Conservation (phyloP, 2,329 filamentous ascomycete genomes). For the Akanthomyces lecanii region DNA sequence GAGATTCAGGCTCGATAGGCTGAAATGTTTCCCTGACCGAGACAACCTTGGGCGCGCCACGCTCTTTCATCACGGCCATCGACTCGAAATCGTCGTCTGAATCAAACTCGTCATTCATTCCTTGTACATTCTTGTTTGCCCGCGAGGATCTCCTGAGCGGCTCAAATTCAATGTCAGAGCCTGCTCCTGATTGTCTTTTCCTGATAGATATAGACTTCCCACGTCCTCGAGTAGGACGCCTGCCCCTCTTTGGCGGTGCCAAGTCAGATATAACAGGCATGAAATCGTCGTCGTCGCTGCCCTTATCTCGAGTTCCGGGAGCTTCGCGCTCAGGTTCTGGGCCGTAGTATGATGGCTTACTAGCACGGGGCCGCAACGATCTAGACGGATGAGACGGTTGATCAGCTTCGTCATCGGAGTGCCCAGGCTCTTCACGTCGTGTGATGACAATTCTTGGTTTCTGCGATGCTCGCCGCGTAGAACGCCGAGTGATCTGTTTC, state of each 20-base stretch:
- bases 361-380: conserved; percentile 25
- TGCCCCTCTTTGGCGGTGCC: conserved; percentile 22
- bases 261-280: conserved; percentile 37
- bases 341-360: conserved; percentile 17
- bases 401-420: conserved; percentile 2
- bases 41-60: conserved; percentile 48
- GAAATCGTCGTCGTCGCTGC: conserved; percentile 32
- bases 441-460: conserved; percentile 14
- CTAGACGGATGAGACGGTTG: not conserved
- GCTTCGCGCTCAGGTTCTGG: not conserved
- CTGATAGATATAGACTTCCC: not conserved
- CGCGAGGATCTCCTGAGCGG: conserved; percentile 46
- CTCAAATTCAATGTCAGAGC: conserved; percentile 45
- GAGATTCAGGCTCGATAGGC: conserved; percentile 53
- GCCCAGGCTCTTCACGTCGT: not conserved
- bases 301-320: not conserved
- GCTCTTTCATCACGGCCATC: conserved; percentile 40
- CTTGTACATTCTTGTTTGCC: conserved; percentile 39
- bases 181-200: conserved; percentile 2
- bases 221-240: conserved; percentile 21
- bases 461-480: conserved; percentile 14
- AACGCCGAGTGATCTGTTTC: conserved; percentile 5
- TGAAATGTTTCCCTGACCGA: conserved; percentile 73
- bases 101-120: conserved; percentile 49
- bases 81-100: conserved; percentile 54